Evolutionary conservation across 768 basidiomycete species (phyloP), one percentile per base, ranked within the genome.

Genomic region (Russula olivacea): DNA sequence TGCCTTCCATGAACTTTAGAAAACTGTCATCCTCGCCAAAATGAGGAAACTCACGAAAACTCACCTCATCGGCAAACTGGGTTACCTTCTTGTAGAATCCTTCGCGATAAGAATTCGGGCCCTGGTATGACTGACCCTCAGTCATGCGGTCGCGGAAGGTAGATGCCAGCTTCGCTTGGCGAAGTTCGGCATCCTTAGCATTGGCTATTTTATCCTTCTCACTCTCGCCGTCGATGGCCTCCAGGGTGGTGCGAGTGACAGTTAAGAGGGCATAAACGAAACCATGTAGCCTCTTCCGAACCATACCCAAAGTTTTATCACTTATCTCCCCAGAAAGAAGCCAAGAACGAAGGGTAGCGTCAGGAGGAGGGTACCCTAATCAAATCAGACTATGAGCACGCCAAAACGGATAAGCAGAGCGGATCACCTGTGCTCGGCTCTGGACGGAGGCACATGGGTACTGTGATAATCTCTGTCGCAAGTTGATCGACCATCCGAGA

Each of bases 401-500:
- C n/a, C 28, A 41, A 4, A 21, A 55, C 2, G 34, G 17, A 5
- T 11, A 9, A 34, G 12, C 19, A 15, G 7, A 51, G 12, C 11
- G 34, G 34, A 15, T 38, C 36, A 45, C 47, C 34, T 34, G 23
- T 10, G 14, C 3, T 21, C n/a, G 10, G n/a, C 0, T 25, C 32
- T 6, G 12, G 2, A 12, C 57, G 45, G 3, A 58, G 28, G 23
- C 57, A 58, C 32, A 58, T 58, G 0, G 57, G 57, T 0, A 58
- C 47, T 0, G 47, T 58, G 0, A 58, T 58, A 11, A 58, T 25
- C 25, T 38, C 12, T 2, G 0, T 48, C 3, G 28, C 28, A 12
- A 58, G 9, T 36, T 58, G 25, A 28, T 58, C 56, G 11, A 58
- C 45, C 45, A 58, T 48, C 1, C 45, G 56, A 6, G 45, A 58